These are phyloP conservation scores for Cordyceps javanica DNA, from an alignment of 2,329 filamentous ascomycete species.

Conservation along the genomic window DNA sequence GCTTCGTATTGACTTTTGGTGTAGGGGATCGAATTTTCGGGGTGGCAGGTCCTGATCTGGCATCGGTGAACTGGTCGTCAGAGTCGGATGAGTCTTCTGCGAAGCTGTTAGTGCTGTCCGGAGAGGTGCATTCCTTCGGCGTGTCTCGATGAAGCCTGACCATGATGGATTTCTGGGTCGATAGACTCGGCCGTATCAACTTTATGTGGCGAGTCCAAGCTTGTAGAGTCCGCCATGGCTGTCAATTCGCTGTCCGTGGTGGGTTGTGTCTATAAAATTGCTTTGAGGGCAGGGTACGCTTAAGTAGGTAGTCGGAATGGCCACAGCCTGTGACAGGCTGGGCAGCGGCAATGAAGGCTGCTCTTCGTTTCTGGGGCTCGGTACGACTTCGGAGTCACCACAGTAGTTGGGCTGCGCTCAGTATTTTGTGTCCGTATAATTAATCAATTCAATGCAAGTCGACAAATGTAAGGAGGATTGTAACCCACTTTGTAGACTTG, in stretches of 20 bases:
- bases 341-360: neutral
- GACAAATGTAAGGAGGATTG: neutral
- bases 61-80: conserved; percentile 65
- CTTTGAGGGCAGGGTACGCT: neutral
- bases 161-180: conserved; percentile 18
- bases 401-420: neutral
- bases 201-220: neutral
- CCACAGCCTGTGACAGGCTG: neutral
- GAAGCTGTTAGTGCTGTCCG: neutral
- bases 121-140: neutral
- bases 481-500: conserved; percentile 1
- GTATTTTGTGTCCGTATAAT: neutral
- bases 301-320: neutral
- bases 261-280: neutral
- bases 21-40: conserved; percentile 43
- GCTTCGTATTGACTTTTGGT: conserved; percentile 54
- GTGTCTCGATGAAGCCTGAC: conserved; percentile 17
- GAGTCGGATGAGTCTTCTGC: conserved; percentile 52
- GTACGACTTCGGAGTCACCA: neutral
- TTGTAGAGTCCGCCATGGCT: neutral
- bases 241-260: neutral
- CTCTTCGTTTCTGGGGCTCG: neutral
- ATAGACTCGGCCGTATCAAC: neutral
- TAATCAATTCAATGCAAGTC: neutral
- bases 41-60: conserved; percentile 46